Evolutionary conservation across 2,329 filamentous ascomycete species (phyloP).

Genomic region (Aspergillus spinulosporus): DNA sequence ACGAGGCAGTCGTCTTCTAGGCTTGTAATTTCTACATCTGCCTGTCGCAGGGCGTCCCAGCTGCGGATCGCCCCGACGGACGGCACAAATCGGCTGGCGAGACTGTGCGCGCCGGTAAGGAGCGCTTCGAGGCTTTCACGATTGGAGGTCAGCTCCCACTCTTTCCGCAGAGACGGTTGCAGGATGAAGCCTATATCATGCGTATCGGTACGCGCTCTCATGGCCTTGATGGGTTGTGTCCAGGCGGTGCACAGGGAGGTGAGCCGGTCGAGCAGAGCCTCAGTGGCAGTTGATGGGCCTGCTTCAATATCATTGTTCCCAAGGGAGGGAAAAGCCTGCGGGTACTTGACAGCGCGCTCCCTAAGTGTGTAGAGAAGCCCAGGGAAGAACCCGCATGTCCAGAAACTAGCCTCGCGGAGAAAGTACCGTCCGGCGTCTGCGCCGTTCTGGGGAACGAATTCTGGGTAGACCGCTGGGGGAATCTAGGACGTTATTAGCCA

Average conservation of each 20-base stretch:
- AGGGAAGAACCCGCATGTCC: slow-evolving; percentile 30
- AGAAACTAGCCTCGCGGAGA: slow-evolving; percentile 21
- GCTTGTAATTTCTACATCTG: slow-evolving; percentile 1
- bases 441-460: slow-evolving; percentile 19
- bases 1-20: slow-evolving; percentile 12
- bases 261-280: not conserved
- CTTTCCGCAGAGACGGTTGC: slow-evolving; percentile 47
- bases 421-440: slow-evolving; percentile 13
- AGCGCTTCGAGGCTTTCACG: slow-evolving; percentile 12
- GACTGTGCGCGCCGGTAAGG: slow-evolving; percentile 21
- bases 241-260: slow-evolving; percentile 16
- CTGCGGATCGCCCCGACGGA: slow-evolving; percentile 44
- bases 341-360: slow-evolving; percentile 19
- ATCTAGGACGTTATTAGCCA: not conserved
- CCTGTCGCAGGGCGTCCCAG: slow-evolving; percentile 14
- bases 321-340: slow-evolving; percentile 4
- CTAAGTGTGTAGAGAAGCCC: slow-evolving; percentile 19
- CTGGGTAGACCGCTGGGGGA: slow-evolving; percentile 10
- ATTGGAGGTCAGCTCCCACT: slow-evolving; percentile 49
- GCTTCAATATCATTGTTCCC: not conserved
- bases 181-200: slow-evolving; percentile 59
- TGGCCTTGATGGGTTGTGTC: slow-evolving; percentile 20
- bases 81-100: slow-evolving; percentile 39
- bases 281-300: no score
- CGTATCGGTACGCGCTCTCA: slow-evolving; percentile 48